Percentiles rank a stretch among this genome's conserved stretches.
Evolutionary conservation across 1,284 basidiomycete species (phyloP).

Genomic region (Chalciporus piperatoides): DNA sequence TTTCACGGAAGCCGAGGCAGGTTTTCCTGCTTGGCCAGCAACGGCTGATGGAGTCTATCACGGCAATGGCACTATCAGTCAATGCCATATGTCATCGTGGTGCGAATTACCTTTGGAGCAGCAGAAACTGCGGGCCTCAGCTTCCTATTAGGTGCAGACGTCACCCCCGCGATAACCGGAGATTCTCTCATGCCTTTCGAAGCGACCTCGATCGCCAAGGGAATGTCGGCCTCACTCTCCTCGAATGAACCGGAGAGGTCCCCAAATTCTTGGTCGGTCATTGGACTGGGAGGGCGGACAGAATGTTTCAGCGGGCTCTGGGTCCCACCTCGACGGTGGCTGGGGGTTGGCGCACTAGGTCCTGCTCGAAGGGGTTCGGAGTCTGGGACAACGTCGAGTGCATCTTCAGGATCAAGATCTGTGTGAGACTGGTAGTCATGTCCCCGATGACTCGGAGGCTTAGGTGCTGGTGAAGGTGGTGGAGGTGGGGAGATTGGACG

Average conservation of each 20-base stretch:
- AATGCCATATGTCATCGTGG: background rate
- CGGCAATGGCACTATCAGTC: conserved; percentile 8
- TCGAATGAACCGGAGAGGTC: conserved; percentile 33
- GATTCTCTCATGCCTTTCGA: conserved; percentile 16
- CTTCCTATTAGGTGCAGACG: conserved; percentile 4
- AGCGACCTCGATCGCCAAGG: conserved; percentile 33
- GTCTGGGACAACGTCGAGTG: conserved; percentile 51
- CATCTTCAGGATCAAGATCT: conserved; percentile 21
- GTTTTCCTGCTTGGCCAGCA: conserved; percentile 13
- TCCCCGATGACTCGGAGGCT: background rate
- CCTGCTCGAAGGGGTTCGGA: conserved; percentile 44
- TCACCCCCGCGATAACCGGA: conserved; percentile 6
- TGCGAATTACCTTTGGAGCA: conserved; percentile 21
- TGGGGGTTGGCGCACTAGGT: conserved; percentile 5
- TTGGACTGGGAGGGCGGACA: conserved; percentile 26
- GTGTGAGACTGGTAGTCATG: background rate
- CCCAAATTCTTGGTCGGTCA: conserved; percentile 22
- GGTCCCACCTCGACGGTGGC: conserved; percentile 2
- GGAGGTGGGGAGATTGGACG: background rate
- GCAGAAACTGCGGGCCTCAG: conserved; percentile 1
- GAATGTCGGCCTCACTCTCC: conserved; percentile 37
- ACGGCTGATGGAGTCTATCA: conserved; percentile 3
- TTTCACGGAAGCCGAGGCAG: conserved; percentile 7
- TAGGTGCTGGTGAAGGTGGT: conserved; percentile 2
- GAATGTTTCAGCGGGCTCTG: conserved; percentile 17